These are phyloP conservation scores for Hygrocybe punicea DNA, from an alignment of 768 basidiomycete genomes.

Conservation along the genomic window DNA sequence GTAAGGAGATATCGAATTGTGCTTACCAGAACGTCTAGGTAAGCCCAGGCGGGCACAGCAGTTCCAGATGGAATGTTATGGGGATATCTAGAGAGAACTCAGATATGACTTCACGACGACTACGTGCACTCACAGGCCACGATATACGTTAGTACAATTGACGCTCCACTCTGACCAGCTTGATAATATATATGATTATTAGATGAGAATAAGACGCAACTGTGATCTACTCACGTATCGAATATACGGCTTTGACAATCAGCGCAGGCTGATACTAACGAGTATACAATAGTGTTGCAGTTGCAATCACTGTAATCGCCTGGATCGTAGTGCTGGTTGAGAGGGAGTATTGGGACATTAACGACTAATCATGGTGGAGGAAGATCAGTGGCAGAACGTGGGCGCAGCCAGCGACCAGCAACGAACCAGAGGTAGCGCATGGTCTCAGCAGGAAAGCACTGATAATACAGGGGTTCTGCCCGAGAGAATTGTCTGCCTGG, in stretches of 20 bases:
- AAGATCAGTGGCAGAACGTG: neutral
- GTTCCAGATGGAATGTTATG: constrained; percentile 46
- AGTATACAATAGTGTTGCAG: constrained; percentile 57
- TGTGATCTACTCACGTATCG: constrained; percentile 28
- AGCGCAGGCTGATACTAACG: constrained; percentile 54
- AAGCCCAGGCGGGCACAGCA: constrained; percentile 62
- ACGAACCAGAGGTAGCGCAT: constrained; percentile 32
- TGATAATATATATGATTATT: neutral
- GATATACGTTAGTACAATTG: constrained; percentile 43
- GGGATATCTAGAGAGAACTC: constrained; percentile 39
- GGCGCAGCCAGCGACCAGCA: neutral
- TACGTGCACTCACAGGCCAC: constrained; percentile 20
- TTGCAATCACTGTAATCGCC: constrained; percentile 37
- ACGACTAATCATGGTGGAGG: constrained; percentile 23
- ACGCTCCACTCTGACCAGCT: constrained; percentile 54
- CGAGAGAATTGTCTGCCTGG: constrained; percentile 23
- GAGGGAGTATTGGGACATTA: constrained; percentile 21
- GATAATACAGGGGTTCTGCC: constrained; percentile 34
- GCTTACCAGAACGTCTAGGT: constrained; percentile 47
- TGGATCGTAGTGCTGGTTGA: constrained; percentile 7
- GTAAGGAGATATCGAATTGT: neutral
- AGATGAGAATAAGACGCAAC: neutral
- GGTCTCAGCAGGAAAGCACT: constrained; percentile 32
- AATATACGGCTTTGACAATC: constrained; percentile 49
- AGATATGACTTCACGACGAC: neutral